Conservation (phyloP, 306 rosid genomes). For the Vachellia pachyceras region DNA sequence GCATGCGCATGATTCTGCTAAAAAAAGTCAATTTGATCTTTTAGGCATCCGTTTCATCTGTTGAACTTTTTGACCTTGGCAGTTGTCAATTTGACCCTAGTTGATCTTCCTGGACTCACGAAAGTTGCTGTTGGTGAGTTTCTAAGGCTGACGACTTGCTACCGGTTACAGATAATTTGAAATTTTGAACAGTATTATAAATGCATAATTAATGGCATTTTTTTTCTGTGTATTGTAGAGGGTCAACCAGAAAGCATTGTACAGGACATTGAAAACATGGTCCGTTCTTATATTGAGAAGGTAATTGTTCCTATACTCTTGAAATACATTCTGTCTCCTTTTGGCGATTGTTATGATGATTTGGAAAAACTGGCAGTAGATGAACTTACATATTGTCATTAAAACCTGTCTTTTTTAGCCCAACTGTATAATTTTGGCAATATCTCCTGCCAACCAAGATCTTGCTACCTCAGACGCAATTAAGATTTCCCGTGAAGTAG, state of each 20-base stretch:
- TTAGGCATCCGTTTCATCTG: slow-evolving; percentile 35
- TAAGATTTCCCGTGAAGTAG: slow-evolving; percentile 98
- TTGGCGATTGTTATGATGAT: neutral
- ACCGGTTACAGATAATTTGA: slow-evolving; percentile 23
- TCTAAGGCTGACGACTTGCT: slow-evolving; percentile 25
- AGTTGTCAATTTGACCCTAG: slow-evolving; percentile 97
- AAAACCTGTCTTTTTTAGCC: slow-evolving; percentile 60
- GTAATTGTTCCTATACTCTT: slow-evolving; percentile 45
- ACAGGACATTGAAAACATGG: slow-evolving; percentile 93
- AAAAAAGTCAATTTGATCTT: neutral
- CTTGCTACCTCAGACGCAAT: slow-evolving; percentile 99
- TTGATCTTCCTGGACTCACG: slow-evolving; percentile 99
- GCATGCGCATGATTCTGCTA: neutral
- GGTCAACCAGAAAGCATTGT: slow-evolving; percentile 96
- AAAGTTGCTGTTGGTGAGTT: slow-evolving; percentile 95
- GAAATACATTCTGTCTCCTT: neutral
- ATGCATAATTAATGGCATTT: slow-evolving; percentile 29
- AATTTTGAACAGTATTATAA: slow-evolving; percentile 12
- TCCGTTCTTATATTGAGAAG: slow-evolving; percentile 90
- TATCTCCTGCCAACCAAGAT: slow-evolving; percentile 99
- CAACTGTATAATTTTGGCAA: slow-evolving; percentile 91
- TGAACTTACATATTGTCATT: neutral
- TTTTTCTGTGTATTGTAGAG: slow-evolving; percentile 54
- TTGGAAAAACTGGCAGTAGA: neutral
- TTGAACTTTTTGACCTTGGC: slow-evolving; percentile 51